Percentiles rank a stretch among this genome's conserved stretches.
Evolutionary conservation across 192 early-diverging fungal genomes (phyloP).

Genomic region (Coemansia sp.): DNA sequence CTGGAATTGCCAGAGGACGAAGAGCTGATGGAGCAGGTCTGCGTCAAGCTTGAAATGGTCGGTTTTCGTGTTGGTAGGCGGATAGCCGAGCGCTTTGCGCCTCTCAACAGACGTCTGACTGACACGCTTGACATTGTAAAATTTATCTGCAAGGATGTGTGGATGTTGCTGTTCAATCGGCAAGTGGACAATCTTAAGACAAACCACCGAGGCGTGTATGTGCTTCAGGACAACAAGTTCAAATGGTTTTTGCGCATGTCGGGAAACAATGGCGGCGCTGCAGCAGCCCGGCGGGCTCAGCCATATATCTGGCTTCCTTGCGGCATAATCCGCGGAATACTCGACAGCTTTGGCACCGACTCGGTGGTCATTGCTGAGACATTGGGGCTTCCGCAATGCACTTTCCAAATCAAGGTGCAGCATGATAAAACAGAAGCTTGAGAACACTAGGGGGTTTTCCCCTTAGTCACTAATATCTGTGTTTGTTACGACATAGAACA

Average conservation of each 20-base stretch:
- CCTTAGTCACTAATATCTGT: too few species aligned
- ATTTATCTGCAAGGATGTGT: slow-evolving; percentile 98
- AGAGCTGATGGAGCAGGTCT: slow-evolving; percentile 82
- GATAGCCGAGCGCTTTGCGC: slow-evolving; percentile 86
- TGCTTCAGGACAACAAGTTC: slow-evolving; percentile 97
- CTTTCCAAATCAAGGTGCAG: slow-evolving; percentile 55
- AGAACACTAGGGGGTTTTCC: too few species aligned
- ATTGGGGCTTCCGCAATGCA: slow-evolving; percentile 78
- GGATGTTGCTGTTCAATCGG: slow-evolving; percentile 93
- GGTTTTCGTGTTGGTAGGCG: slow-evolving; percentile 89
- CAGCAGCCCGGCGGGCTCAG: slow-evolving; percentile 74
- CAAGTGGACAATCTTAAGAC: slow-evolving; percentile 99
- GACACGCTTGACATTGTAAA: slow-evolving; percentile 97
- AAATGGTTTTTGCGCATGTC: slow-evolving; percentile 95
- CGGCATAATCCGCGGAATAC: slow-evolving; percentile 91
- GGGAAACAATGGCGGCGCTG: slow-evolving; percentile 70
- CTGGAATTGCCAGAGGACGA: slow-evolving; percentile 54
- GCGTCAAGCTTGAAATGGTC: slow-evolving; percentile 86
- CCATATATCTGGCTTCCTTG: slow-evolving; percentile 97
- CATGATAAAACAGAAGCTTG: too few species aligned
- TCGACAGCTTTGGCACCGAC: slow-evolving; percentile 85
- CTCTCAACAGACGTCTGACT: slow-evolving; percentile 80
- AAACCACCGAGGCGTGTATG: slow-evolving; percentile 96
- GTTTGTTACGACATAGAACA: too few species aligned
- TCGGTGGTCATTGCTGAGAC: slow-evolving; percentile 90